These are phyloP conservation scores for Chamaenerion angustifolium DNA, from an alignment of 345 rosid genomes.

Conservation along the genomic window DNA sequence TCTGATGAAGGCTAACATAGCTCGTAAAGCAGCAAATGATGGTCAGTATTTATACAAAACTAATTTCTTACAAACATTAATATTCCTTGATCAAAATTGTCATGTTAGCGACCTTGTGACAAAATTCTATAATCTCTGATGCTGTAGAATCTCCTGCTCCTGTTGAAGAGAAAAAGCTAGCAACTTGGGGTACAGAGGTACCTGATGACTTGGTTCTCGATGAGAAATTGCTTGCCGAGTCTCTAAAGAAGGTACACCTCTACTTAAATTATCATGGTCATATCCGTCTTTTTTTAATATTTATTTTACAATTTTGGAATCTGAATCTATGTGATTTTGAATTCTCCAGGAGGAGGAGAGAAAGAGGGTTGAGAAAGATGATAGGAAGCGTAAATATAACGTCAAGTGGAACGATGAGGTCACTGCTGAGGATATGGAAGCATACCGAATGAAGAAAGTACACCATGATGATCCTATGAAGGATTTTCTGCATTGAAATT, in stretches of 20 bases:
- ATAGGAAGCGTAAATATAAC: conserved; percentile 53
- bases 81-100: not conserved
- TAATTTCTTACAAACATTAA: not conserved
- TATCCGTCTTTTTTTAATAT: not conserved
- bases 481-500: conserved; percentile 22
- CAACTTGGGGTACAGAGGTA: conserved; percentile 71
- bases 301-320: not conserved
- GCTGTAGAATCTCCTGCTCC: conserved; percentile 24
- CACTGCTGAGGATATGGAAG: conserved; percentile 69
- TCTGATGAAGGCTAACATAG: conserved; percentile 59
- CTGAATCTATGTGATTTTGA: not conserved
- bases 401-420: conserved; percentile 51
- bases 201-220: conserved; percentile 60
- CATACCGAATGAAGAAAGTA: conserved; percentile 58
- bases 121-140: not conserved
- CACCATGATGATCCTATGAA: conserved; percentile 70
- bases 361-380: conserved; percentile 42
- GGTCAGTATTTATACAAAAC: conserved; percentile 16
- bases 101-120: too few relatives aligned
- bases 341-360: conserved; percentile 43
- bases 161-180: conserved; percentile 50
- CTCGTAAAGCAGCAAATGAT: conserved; percentile 35
- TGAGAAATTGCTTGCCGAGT: conserved; percentile 39
- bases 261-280: not conserved
- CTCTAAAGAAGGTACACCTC: conserved; percentile 44